Base-by-base conservation (phyloP, 805 yeast species). In the Jamesozyma hellenica region DNA sequence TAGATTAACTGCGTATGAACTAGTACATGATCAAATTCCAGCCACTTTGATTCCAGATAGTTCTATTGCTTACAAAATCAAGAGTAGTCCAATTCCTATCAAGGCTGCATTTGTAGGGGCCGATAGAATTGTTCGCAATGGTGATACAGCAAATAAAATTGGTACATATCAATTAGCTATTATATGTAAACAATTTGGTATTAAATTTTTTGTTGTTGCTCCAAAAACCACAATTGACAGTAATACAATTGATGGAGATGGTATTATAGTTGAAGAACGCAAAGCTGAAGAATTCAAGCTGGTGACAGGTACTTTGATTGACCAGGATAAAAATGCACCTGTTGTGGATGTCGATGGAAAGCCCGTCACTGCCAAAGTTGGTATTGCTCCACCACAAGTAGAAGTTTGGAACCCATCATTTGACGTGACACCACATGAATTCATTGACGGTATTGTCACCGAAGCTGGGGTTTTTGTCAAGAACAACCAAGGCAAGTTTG, bases 361-460 rank as follows among this genome's bases (percentile, higher is more conserved):
- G 18, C 68, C 67, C 4, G 35, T 63, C 29, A 51, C 61, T 36
- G 58, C 71, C 1, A 77, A 77, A 15, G 82, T 87, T 12, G 82
- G 83, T 30, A 72, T 82, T 42, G 95, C 96, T 1, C 92, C 97
- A 3, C 82, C 82, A 2, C 82, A 81, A 0, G 80, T 88, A 26
- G 65, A 70, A 4, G 95, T 87, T 2, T 90, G 96, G 96, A 92
- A 92, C 53, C 98, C 98, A 1, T 82, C 96, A 0, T 90, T 90
- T 53, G 98, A 90, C 55, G 86, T 92, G 13, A 86, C 97, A 3
- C 95, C 95, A 0, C 78, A 79, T 51, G 71, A 70, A 34, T 64
- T 81, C 29, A 87, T 90, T 40, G 96, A 87, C 55, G 83, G 86
- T 43, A 86, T 92, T 43, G 85, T 90, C 28, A 90, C 96, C 1